Evolutionary conservation across 768 basidiomycete genomes (phyloP).

Genomic region (Tylopilus balloui): DNA sequence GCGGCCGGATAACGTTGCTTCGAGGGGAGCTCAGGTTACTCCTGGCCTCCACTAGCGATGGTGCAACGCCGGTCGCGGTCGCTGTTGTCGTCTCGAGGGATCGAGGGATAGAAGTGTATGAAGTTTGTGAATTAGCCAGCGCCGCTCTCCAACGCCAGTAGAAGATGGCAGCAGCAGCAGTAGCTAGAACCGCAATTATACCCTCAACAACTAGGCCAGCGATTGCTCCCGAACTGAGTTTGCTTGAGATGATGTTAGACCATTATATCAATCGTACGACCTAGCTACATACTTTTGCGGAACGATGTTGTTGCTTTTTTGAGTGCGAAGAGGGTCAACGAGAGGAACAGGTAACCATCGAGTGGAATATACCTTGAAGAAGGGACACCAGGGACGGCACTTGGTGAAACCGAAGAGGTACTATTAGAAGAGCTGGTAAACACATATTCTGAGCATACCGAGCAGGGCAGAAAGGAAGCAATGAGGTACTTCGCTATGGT

Average conservation of each 20-base stretch:
- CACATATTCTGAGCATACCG: background rate
- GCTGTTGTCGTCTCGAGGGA: slow-evolving; percentile 2
- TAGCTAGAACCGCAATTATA: slow-evolving; percentile 13
- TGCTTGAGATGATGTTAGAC: slow-evolving; percentile 10
- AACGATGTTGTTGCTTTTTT: background rate
- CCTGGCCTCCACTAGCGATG: slow-evolving; percentile 8
- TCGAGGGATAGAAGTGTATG: slow-evolving; percentile 4
- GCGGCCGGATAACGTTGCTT: too few species aligned
- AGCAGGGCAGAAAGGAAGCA: background rate
- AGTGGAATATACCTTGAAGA: slow-evolving; percentile 7
- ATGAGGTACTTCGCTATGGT: slow-evolving; percentile 15
- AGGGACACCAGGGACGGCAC: background rate
- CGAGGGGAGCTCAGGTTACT: background rate
- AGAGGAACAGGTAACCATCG: background rate
- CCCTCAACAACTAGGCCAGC: slow-evolving; percentile 20
- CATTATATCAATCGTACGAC: background rate
- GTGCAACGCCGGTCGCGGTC: slow-evolving; percentile 1
- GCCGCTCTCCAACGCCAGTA: slow-evolving; percentile 22
- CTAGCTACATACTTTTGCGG: slow-evolving; percentile 13
- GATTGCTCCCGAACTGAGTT: slow-evolving; percentile 21
- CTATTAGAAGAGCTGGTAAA: background rate
- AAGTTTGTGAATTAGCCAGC: background rate
- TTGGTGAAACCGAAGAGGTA: background rate
- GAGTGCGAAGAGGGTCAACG: background rate
- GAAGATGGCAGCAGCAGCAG: slow-evolving; percentile 15